Evolutionary conservation across 805 yeast genomes (phyloP), one percentile per base, ranked within the genome.

Genomic region (Phaffomyces antillensis): DNA sequence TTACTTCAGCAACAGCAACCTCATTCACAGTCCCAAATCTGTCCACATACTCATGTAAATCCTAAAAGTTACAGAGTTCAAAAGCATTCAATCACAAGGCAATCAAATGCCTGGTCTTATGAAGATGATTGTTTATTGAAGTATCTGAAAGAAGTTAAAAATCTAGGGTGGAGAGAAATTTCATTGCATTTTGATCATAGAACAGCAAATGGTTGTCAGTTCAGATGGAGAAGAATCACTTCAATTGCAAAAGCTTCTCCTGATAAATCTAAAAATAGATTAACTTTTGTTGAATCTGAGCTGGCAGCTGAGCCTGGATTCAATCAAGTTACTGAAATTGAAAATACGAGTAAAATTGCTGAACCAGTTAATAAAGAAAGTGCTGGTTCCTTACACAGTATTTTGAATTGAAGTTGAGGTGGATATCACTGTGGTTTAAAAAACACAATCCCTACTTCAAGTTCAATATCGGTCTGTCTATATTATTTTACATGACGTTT

Each of bases 101-200:
- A 58, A 38, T 51, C 55, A 28, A 56, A 55, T 37, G 62, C 85
- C 1, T 81, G 88, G 88, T 72, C 80, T 12, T 75, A 79, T n/a
- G 75, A 75, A 48, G 87, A 81, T 52, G 88, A 81, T 54, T 64
- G 71, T 39, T 59, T 81, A 16, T 63, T 81, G 44, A 67, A 84
- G 40, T 77, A 76, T 51, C 66, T 83, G 53, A 83, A 83, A 60
- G 89, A 83, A 54, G 77, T 72, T 48, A 78, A 76, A 56, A 81
- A 79, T 57, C 66, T 82, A 44, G 89, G 89, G 2, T 83, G 90
- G 90, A 73, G 84, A 61, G 89, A 83, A 50, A 82, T 83, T 46
- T 79, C 86, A 3, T 62, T 76, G 26, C 79, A 80, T 52, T 83
- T 83, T 63, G 73, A 76, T 39, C 79, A 77, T 58, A 65, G 90